These are phyloP conservation scores for Dichotomocladium elegans DNA, from an alignment of 371 early-diverging fungal species.

Conservation along the genomic window DNA sequence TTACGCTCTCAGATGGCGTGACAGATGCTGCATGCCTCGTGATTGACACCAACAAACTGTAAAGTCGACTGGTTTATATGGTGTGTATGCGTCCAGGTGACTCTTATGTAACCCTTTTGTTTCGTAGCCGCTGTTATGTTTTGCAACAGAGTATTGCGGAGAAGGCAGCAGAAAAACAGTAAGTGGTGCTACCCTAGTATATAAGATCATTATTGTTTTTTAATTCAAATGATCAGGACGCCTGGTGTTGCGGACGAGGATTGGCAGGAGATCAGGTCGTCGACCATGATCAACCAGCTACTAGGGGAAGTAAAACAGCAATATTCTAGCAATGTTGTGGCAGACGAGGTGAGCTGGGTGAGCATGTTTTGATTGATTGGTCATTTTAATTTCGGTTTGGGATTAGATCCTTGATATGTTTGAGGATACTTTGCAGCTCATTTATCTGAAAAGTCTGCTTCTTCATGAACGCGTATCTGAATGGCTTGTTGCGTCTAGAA, in stretches of 20 bases:
- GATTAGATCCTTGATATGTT: conserved; percentile 18
- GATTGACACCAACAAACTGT: conserved; percentile 53
- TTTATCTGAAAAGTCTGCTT: conserved; percentile 37
- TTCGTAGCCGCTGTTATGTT: conserved; percentile 32
- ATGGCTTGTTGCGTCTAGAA: conserved; percentile 7
- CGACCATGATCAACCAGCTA: conserved; percentile 25
- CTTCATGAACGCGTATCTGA: conserved; percentile 35
- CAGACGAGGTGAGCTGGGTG: conserved; percentile 27
- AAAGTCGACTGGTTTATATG: conserved; percentile 5
- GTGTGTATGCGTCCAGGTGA: neutral
- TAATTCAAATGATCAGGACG: neutral
- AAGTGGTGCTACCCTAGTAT: no score
- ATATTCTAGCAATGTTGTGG: conserved; percentile 11
- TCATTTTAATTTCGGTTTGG: neutral
- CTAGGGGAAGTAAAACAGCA: conserved; percentile 23
- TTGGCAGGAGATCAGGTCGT: conserved; percentile 22
- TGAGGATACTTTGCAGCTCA: conserved; percentile 39
- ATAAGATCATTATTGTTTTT: neutral
- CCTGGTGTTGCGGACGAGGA: neutral
- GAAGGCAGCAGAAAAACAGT: conserved; percentile 2
- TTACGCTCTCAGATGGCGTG: conserved; percentile 33
- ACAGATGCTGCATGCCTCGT: conserved; percentile 49
- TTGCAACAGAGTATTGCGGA: conserved; percentile 23
- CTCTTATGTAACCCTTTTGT: neutral
- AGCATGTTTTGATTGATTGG: conserved; percentile 4